Base-by-base conservation (phyloP, 2,329 filamentous ascomycete species). In the Metarhizium robertsii region DNA sequence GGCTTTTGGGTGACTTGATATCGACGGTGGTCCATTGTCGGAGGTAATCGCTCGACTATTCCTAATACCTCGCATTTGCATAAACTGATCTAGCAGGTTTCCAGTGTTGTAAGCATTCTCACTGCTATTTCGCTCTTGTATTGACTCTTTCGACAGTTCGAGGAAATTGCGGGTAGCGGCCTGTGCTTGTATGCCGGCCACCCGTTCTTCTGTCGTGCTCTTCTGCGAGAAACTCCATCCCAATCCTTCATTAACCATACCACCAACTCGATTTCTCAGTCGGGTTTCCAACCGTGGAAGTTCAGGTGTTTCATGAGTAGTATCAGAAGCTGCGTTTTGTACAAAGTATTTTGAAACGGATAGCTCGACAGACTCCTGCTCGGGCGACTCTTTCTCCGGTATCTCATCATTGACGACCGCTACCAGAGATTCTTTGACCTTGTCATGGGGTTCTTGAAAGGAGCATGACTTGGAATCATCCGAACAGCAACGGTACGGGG, bases 41-140 rank as follows among this genome's bases (percentile, higher is more conserved):
- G 45, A 13, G 45, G 4, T 30, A 3, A n/a, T 29, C 13, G 45
- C 20, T 11, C 20, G 45, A 18, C 5, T 48, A 13, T 18, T 16
- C n/a, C 18, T 42, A 7, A 46, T 46, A 13, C 54, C 54, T 43
- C 42, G 52, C 54, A 58, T 54, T n/a, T 43, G 48, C 56, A 58
- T 58, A 10, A 56, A 58, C 10, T 30, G 47, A 20, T 48, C 56
- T 18, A 58, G 20, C 16, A 58, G 43, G n/a, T 48, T 36, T 6
- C 43, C 42, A 32, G 56, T 32, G n/a, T 32, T 38, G 50, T 46
- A 46, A 16, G 7, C 1, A 18, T 50, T 29, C 6, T 45, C 13
- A 11, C 13, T 52, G 25, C 25, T 25, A 45, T 18, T 6, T 18
- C 2, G n/a, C 29, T 38, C 45, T 13, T 48, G 6, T 8, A 4